Evolutionary conservation across 768 basidiomycete genomes (phyloP).

Genomic region (Agaricus blazei): DNA sequence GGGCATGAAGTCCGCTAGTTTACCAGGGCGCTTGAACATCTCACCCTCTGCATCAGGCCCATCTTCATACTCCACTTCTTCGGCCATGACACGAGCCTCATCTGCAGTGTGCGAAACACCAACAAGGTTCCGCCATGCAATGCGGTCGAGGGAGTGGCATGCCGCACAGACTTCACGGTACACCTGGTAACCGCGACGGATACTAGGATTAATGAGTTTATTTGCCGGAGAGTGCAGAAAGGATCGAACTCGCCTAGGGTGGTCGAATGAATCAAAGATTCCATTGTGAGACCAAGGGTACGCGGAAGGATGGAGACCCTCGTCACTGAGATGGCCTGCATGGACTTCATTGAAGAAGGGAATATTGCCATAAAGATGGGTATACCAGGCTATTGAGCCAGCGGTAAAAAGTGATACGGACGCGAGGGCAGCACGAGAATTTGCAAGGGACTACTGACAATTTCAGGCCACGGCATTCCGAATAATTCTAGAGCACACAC

Average conservation of each 20-base stretch:
- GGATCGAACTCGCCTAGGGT: conserved; percentile 70
- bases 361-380: conserved; percentile 84
- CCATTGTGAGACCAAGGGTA: conserved; percentile 95
- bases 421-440: conserved; percentile 69
- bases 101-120: conserved; percentile 95
- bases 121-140: conserved; percentile 99
- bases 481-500: conserved; percentile 34
- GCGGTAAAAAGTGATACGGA: conserved; percentile 73
- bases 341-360: conserved; percentile 91
- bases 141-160: conserved; percentile 98
- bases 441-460: conserved; percentile 48
- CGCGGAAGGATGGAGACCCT: conserved; percentile 82
- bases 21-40: conserved; percentile 99
- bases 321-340: conserved; percentile 89
- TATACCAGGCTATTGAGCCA: conserved; percentile 96
- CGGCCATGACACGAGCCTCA: conserved; percentile 87
- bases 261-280: conserved; percentile 87
- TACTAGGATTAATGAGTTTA: conserved; percentile 41
- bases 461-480: conserved; percentile 9
- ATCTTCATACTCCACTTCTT: conserved; percentile 95
- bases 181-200: conserved; percentile 93
- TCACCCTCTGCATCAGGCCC: conserved; percentile 93
- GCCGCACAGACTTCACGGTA: conserved; percentile 99
- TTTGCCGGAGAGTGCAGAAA: conserved; percentile 6
- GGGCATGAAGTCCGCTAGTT: conserved; percentile 96